Evolutionary conservation across 768 basidiomycete species (phyloP), one percentile per base, ranked within the genome.

Genomic region (Pleurotus tuber-regium): DNA sequence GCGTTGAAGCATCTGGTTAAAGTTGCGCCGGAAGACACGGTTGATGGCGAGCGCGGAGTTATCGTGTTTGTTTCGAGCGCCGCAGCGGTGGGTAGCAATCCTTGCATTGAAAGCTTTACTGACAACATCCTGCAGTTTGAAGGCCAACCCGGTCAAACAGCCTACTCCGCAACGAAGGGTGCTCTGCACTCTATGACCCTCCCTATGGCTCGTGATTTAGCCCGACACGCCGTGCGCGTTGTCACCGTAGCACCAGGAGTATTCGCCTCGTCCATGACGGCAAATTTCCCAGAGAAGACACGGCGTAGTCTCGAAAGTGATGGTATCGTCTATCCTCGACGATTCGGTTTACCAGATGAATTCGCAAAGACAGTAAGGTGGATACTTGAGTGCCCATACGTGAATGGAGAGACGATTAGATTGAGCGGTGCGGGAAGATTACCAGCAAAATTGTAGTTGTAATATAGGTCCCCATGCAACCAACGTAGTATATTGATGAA

Each of bases 121-220:
- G 40, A 9, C 19, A 28, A 9, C 30, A 33, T 47, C 2, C 21
- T 12, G 26, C 48, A 83, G 81, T 82, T 71, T 53, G 75, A 81
- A 62, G 79, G 78, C 4, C 79, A 80, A 53, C 73, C 79, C 1
- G 80, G 81, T 2, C 83, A 83, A 56, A 70, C 72, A 0, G 82
- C 79, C 0, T 84, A 84, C 56, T 63, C 79, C 1, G 79, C 79
- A 2, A 70, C 72, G 1, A 84, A 84, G 62, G 83, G 82, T 41
- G 83, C 77, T 1, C 54, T 84, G 3, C 64, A 68, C 18, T 78
- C 81, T 1, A 77, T 84, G 77, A 76, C 79, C 1, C 70, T 84
- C 2, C 82, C 83, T 1, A 75, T 83, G 72, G 78, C 83, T 3
- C 72, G 83, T 44, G 83, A 84, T 59, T 70, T 84, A 10, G 70